Evolutionary conservation across 2,329 filamentous ascomycete species (phyloP).

Genomic region (Onygena corvina): DNA sequence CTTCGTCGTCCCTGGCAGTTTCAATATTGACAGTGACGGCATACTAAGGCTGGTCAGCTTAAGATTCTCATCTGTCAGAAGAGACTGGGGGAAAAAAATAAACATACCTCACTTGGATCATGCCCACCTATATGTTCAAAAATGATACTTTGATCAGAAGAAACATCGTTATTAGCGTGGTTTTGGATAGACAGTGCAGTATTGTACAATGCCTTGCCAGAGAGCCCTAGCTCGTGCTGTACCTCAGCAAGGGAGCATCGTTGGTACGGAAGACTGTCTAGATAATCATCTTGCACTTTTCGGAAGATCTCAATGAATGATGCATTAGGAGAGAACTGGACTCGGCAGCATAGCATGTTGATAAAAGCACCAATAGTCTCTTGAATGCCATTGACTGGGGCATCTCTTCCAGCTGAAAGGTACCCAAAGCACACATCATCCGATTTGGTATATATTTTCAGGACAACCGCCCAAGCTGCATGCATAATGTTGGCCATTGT

Average conservation of each 20-base stretch:
- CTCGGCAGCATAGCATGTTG: conserved; percentile 27
- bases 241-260: conserved; percentile 14
- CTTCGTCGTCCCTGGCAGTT: conserved; percentile 26
- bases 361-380: conserved; percentile 34
- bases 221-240: conserved; percentile 12
- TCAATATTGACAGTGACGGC: conserved; percentile 23
- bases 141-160: conserved; percentile 10
- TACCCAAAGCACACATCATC: conserved; percentile 26
- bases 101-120: conserved; percentile 16
- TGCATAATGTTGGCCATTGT: conserved; percentile 21
- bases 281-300: conserved; percentile 14
- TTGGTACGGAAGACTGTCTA: conserved; percentile 14
- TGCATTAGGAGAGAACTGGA: conserved; percentile 10
- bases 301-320: conserved; percentile 10
- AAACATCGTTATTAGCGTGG: conserved; percentile 11
- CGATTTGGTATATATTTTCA: conserved; percentile 14
- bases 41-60: conserved; percentile 21
- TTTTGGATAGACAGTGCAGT: conserved; percentile 16
- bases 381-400: conserved; percentile 29
- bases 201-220: conserved; percentile 15
- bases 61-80: background rate
- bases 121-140: conserved; percentile 13
- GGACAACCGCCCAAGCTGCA: conserved; percentile 20
- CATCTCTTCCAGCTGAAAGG: conserved; percentile 25
- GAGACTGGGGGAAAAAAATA: background rate